Conservation (phyloP, 129 eudicot genomes). For the Gnaphalium uliginosum region DNA sequence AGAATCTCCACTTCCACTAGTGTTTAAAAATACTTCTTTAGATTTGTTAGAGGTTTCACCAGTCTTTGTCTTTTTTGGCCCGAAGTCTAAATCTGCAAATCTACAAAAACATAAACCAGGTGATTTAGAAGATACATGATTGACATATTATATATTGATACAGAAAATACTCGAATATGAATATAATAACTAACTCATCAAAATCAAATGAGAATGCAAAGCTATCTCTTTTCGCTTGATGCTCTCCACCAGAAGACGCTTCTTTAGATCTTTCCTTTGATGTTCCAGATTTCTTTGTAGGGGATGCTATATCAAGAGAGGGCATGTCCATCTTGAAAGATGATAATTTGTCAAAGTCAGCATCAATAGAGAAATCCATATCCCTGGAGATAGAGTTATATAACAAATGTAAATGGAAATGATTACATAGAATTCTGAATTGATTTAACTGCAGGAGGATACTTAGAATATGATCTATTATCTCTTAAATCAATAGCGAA, state of each 20-base stretch:
- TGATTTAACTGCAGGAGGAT: background rate
- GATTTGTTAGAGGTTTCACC: slow-evolving; percentile 35
- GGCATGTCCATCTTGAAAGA: slow-evolving; percentile 81
- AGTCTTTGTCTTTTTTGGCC: slow-evolving; percentile 37
- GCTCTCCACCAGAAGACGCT: slow-evolving; percentile 45
- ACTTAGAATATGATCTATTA: background rate
- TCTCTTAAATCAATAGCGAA: slow-evolving; percentile 6
- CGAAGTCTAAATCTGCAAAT: slow-evolving; percentile 62
- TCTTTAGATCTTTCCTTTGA: slow-evolving; percentile 53
- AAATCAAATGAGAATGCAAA: slow-evolving; percentile 76
- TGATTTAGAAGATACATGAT: background rate
- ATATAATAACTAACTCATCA: slow-evolving; percentile 43
- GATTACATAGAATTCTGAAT: slow-evolving; percentile 17
- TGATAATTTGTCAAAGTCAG: slow-evolving; percentile 63
- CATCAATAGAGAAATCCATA: slow-evolving; percentile 81
- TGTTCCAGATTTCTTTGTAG: slow-evolving; percentile 55
- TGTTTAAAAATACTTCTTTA: slow-evolving; percentile 33
- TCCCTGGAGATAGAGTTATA: slow-evolving; percentile 51
- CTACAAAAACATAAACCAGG: slow-evolving; percentile 34
- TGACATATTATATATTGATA: slow-evolving; percentile 11
- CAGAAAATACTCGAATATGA: slow-evolving; percentile 9
- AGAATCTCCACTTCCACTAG: slow-evolving; percentile 43
- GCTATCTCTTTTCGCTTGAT: slow-evolving; percentile 45
- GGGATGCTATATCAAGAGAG: slow-evolving; percentile 72
- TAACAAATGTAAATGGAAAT: slow-evolving; percentile 9